Percentiles rank a stretch among this genome's conserved stretches.
Conservation (phyloP, 805 yeast genomes). For the Candida boidinii region DNA sequence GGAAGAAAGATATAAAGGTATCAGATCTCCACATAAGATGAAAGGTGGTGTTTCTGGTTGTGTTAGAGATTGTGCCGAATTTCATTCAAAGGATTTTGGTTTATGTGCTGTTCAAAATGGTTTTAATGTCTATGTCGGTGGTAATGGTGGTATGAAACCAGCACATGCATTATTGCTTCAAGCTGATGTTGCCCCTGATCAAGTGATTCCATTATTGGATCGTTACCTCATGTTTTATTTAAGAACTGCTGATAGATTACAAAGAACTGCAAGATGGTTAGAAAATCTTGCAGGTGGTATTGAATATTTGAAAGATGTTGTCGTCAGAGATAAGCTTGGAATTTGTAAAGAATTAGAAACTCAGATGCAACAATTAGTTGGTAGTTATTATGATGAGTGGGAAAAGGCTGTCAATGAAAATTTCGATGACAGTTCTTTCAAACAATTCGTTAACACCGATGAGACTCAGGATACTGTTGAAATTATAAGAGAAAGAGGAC, state of each 20-base stretch:
- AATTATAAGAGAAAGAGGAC: slow-evolving; percentile 27
- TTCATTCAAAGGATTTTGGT: slow-evolving; percentile 30
- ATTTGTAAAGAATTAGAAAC: slow-evolving; percentile 24
- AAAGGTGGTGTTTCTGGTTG: slow-evolving; percentile 32
- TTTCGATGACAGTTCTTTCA: slow-evolving; percentile 18
- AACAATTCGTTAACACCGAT: slow-evolving; percentile 25
- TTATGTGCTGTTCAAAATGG: slow-evolving; percentile 29
- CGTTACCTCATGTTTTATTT: slow-evolving; percentile 30
- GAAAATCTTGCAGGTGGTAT: slow-evolving; percentile 28
- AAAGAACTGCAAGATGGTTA: slow-evolving; percentile 31
- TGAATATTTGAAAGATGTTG: slow-evolving; percentile 25
- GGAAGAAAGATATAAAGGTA: slow-evolving; percentile 29
- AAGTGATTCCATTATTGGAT: slow-evolving; percentile 27
- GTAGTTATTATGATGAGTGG: slow-evolving; percentile 29
- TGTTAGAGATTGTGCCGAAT: slow-evolving; percentile 30
- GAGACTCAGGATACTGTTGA: slow-evolving; percentile 22
- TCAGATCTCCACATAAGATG: slow-evolving; percentile 29
- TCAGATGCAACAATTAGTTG: slow-evolving; percentile 25
- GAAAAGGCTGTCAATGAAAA: slow-evolving; percentile 16
- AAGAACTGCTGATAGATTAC: slow-evolving; percentile 28
- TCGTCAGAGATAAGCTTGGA: slow-evolving; percentile 27
- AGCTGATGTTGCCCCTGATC: slow-evolving; percentile 26
- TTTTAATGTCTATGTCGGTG: slow-evolving; percentile 28
- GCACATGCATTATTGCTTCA: slow-evolving; percentile 27
- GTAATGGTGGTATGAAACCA: slow-evolving; percentile 32